Evolutionary conservation across 306 rosid species (phyloP).

Genomic region (Lablab purpureus): DNA sequence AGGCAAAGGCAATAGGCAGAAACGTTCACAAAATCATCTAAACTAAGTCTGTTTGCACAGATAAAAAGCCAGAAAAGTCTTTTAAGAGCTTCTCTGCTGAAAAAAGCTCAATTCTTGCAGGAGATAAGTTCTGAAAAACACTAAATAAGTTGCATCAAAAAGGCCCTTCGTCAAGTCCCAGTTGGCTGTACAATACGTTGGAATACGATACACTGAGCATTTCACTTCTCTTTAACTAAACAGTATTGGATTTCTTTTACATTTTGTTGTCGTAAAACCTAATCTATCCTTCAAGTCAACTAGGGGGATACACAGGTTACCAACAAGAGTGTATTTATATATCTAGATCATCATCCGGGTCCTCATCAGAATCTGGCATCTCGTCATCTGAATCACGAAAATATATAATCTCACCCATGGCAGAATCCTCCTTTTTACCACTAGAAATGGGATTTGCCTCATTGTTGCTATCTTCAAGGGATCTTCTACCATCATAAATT

Average conservation of each 20-base stretch:
- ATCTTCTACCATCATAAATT: slow-evolving; percentile 89
- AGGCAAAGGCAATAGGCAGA: not conserved
- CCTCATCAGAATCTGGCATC: slow-evolving; percentile 99
- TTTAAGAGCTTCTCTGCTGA: no score
- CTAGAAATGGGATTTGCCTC: slow-evolving; percentile 52
- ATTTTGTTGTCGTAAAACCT: slow-evolving; percentile 24
- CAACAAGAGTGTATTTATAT: slow-evolving; percentile 54
- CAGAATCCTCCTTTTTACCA: slow-evolving; percentile 55
- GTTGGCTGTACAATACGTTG: slow-evolving; percentile 37
- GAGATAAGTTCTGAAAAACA: no score
- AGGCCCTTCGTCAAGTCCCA: no score
- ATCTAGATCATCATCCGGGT: slow-evolving; percentile 96
- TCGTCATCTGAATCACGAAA: slow-evolving; percentile 94
- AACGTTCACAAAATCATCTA: not conserved
- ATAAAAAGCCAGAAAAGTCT: no score
- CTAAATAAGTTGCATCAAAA: no score
- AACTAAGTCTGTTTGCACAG: not conserved
- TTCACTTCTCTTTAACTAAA: slow-evolving; percentile 22
- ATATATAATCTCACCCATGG: slow-evolving; percentile 88
- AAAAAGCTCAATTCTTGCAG: no score
- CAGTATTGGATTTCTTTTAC: not conserved
- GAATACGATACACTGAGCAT: not conserved
- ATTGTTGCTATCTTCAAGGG: slow-evolving; percentile 54
- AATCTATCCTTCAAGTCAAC: slow-evolving; percentile 17
- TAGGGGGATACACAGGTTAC: slow-evolving; percentile 12